These are phyloP conservation scores for Astrephomene gubernaculifera DNA, from an alignment of 139 green algal species.

Conservation along the genomic window DNA sequence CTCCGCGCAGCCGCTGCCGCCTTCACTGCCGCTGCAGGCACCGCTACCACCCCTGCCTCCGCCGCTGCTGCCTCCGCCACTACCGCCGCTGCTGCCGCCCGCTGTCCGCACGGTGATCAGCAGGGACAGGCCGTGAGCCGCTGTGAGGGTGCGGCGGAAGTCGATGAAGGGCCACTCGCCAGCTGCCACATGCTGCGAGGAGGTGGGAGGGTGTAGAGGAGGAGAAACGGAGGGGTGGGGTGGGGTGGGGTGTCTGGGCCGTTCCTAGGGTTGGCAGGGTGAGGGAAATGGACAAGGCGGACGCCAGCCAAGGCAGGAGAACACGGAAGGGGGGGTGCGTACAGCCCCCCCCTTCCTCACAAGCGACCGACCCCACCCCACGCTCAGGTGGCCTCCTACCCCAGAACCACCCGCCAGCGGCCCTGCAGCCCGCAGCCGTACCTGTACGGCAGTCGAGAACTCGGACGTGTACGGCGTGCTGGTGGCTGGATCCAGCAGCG, in stretches of 20 bases:
- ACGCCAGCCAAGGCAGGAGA: too few relatives aligned
- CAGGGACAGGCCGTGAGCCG: constrained; percentile 51
- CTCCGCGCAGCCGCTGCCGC: neutral
- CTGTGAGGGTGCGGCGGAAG: constrained; percentile 31
- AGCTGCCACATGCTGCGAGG: neutral
- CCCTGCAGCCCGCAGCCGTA: too few relatives aligned
- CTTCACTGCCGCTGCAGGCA: too few relatives aligned
- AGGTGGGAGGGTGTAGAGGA: neutral
- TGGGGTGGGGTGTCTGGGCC: neutral
- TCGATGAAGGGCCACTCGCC: constrained; percentile 30
- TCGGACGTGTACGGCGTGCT: constrained; percentile 6
- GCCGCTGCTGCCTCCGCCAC: too few relatives aligned
- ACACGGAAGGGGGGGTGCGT: too few relatives aligned
- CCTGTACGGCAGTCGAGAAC: constrained; percentile 33
- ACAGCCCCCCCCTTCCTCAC: too few relatives aligned
- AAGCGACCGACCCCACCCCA: too few relatives aligned
- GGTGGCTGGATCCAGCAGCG: neutral
- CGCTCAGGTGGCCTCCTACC: too few relatives aligned
- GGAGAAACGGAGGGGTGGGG: neutral
- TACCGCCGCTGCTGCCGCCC: neutral
- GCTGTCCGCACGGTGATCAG: constrained; percentile 15
- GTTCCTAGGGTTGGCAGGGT: neutral
- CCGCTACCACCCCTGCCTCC: too few relatives aligned
- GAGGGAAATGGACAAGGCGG: neutral
- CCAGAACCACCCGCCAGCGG: too few relatives aligned